Base-by-base conservation (phyloP, 495 filamentous ascomycete genomes). In the Copromyces sp. region DNA sequence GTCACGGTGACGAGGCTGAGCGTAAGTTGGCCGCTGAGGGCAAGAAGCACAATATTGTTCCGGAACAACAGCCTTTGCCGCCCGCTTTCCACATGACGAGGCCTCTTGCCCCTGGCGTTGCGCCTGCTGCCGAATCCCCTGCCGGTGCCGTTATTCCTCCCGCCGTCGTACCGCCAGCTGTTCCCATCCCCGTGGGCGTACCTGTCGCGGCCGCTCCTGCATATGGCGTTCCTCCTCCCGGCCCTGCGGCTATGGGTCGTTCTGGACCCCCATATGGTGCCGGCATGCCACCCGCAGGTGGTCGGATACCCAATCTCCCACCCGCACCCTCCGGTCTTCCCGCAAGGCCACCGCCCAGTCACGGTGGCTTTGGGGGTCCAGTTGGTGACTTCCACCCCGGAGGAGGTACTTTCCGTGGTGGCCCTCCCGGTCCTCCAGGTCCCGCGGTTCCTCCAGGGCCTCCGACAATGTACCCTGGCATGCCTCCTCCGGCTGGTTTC, bases 1-100 rank as follows among this genome's bases (percentile, higher is more conserved):
- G 96, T 38, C 95, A 99, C 79, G 95, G 95, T 73, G 95, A 99
- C 77, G 86, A 94, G 78, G 95, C 96, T 40, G 95, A 99, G 82
- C 88, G 95, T 75, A 94, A 91, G 87, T 86, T 99, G 69, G 96
- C 95, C 61, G 90, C 92, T 47, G 93, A 97, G 80, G 95, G 94
- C 70, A 93, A 94, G 79, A 94, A 94, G 80, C 93, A 98, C 82
- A 97, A 97, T 77, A 92, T 99, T 70, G 86, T 89, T 24, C 92
- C 90, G 45, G 89, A 91, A 70, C 84, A 86, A 7, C 92, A 88
- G 35, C 82, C 85, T n/a, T 89, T 93, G 78, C 85, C 86, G 0
- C 80, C 86, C 4, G 84, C 80, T 68, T 84, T 83, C 77, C 83
- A 86, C 73, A 83, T 90, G 71, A 80, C 75, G 8, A 75, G 73